Percentiles rank a stretch among this genome's conserved stretches.
Conservation (phyloP, 2,329 filamentous ascomycete species). For the Aspergillus nomiae region DNA sequence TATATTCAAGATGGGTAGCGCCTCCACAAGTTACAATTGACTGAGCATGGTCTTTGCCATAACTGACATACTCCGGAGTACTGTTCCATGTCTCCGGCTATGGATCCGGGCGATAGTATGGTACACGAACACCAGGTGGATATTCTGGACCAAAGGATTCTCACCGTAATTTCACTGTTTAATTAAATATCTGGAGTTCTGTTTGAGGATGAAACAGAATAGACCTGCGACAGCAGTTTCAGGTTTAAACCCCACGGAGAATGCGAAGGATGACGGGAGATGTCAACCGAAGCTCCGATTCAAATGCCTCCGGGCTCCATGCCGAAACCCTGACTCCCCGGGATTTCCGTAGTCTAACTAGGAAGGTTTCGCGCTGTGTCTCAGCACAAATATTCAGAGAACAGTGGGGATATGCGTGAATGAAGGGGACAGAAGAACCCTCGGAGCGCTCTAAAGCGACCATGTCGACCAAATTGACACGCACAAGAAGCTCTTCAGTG, state of each 20-base stretch:
- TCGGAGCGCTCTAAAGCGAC: not conserved
- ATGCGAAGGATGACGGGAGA: not conserved
- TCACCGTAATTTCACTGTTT: not conserved
- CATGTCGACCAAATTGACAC: not conserved
- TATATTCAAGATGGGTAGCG: slow-evolving; percentile 76
- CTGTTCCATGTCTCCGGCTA: slow-evolving; percentile 59
- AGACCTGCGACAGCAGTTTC: not conserved
- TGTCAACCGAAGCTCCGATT: not conserved
- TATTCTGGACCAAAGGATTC: not conserved
- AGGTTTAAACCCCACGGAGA: not conserved
- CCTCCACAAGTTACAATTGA: slow-evolving; percentile 64
- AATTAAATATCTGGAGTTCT: not conserved
- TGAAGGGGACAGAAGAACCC: not conserved
- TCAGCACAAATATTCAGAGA: not conserved
- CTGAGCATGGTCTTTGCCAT: slow-evolving; percentile 55
- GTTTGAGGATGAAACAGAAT: slow-evolving; percentile 1
- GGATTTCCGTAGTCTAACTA: not conserved
- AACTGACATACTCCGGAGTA: slow-evolving; percentile 48
- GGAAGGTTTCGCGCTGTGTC: not conserved
- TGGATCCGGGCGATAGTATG: slow-evolving; percentile 70
- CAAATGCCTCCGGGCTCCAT: not conserved
- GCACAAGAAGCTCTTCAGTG: not conserved
- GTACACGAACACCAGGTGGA: slow-evolving; percentile 51
- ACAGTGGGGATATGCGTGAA: not conserved
- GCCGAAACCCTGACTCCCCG: not conserved